These are phyloP conservation scores for Buxus sempervirens DNA, from an alignment of 164 flowering plant species.

Conservation along the genomic window DNA sequence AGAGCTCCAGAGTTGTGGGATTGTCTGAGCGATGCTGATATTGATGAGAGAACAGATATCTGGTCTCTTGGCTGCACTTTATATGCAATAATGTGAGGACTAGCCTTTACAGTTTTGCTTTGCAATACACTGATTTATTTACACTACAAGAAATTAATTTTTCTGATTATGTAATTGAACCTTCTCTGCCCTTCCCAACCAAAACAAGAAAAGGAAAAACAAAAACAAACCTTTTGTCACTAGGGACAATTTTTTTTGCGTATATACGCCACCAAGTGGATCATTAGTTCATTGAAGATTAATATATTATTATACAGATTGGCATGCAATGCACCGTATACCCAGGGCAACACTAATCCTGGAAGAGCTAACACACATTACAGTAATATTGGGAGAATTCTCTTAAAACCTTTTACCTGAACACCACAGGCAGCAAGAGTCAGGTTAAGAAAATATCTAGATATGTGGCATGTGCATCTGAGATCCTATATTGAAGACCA, in stretches of 20 bases:
- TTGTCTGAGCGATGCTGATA: constrained; percentile 87
- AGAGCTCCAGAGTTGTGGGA: constrained; percentile 99
- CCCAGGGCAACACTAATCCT: too few relatives aligned
- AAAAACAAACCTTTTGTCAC: not conserved
- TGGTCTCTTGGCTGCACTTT: constrained; percentile 98
- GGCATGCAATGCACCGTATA: too few relatives aligned
- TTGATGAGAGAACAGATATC: constrained; percentile 95
- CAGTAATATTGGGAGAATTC: too few relatives aligned
- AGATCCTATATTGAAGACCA: not conserved
- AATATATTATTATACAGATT: too few relatives aligned
- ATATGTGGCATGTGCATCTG: not conserved
- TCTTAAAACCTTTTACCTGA: not conserved
- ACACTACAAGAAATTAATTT: not conserved
- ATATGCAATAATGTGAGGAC: constrained; percentile 87
- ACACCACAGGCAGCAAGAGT: not conserved
- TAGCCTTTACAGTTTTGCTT: not conserved
- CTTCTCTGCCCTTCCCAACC: too few relatives aligned
- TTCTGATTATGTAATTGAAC: not conserved
- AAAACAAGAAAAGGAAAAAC: too few relatives aligned
- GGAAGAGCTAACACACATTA: too few relatives aligned
- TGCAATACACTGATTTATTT: not conserved
- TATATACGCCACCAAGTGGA: too few relatives aligned
- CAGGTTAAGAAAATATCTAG: not conserved
- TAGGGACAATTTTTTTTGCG: too few relatives aligned
- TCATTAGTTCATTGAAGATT: too few relatives aligned